A percentile compares a stretch with the other conserved stretches of the same genome.
phyloP scores from a whole-genome alignment of 1,284 basidiomycete genomes.

The Golubevia pallescens region DNA sequence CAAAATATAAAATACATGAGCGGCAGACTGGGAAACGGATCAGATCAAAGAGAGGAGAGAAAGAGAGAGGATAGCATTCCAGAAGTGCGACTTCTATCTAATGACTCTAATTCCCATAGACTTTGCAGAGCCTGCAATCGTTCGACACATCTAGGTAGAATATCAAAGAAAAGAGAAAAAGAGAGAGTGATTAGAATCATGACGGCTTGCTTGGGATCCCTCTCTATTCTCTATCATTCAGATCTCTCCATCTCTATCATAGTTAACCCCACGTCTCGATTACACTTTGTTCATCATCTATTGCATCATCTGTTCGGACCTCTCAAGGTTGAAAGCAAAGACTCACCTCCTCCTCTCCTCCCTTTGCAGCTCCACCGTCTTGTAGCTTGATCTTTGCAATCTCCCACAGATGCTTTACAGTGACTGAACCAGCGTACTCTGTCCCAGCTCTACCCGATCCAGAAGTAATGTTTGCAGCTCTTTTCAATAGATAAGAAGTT shows the following conservation, averaged over 20 bases:
- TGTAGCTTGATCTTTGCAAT: conserved; percentile 98
- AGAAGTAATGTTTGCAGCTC: conserved; percentile 87
- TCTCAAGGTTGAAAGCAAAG: no score
- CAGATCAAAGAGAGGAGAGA: no score
- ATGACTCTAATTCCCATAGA: conserved; percentile 48
- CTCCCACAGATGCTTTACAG: conserved; percentile 97
- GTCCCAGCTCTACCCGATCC: conserved; percentile 73
- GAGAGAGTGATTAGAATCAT: no score
- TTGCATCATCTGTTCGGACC: no score
- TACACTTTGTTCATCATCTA: no score
- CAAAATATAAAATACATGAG: neutral
- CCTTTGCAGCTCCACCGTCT: no score
- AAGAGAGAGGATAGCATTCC: neutral
- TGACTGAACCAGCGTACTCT: conserved; percentile 79
- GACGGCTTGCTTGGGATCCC: no score
- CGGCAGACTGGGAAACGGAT: no score
- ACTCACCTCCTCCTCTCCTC: no score
- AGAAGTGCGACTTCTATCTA: conserved; percentile 9
- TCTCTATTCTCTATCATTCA: no score
- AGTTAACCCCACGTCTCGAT: no score
- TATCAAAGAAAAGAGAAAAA: neutral
- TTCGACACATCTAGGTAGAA: conserved; percentile 45
- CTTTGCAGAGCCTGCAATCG: conserved; percentile 36
- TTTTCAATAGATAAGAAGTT: conserved; percentile 85
- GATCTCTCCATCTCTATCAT: no score